These are phyloP conservation scores for Seiridium cupressi DNA, from an alignment of 2,329 filamentous ascomycete genomes.

Conservation along the genomic window DNA sequence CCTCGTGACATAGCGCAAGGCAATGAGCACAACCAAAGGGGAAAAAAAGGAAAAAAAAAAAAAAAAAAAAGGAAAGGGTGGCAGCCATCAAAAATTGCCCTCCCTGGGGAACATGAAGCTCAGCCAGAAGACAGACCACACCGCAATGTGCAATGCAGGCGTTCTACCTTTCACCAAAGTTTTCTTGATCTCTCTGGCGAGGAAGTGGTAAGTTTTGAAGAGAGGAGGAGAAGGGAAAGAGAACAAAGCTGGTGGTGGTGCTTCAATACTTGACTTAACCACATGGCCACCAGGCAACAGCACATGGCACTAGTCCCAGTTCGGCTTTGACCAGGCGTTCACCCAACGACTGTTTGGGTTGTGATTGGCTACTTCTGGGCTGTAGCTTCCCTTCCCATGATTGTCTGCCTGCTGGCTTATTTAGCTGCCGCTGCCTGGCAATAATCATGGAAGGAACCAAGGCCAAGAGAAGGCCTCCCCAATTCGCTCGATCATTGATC, in stretches of 20 bases:
- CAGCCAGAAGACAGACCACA: neutral
- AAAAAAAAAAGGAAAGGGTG: too few species aligned
- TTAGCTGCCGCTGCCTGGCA: too few species aligned
- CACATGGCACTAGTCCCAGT: neutral
- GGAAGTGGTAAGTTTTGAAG: neutral
- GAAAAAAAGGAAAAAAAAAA: too few species aligned
- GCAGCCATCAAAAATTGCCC: neutral
- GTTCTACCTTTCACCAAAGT: neutral
- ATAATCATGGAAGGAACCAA: too few species aligned
- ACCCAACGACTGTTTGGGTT: neutral
- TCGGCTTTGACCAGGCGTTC: neutral
- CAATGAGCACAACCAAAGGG: neutral
- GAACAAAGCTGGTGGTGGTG: neutral
- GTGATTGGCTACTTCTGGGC: neutral
- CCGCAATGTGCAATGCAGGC: neutral
- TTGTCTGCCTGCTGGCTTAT: too few species aligned
- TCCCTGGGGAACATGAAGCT: neutral
- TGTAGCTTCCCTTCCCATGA: neutral
- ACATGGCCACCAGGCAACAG: neutral
- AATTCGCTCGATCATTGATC: too few species aligned
- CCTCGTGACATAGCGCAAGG: neutral
- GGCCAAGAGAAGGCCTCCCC: too few species aligned
- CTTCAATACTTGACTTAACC: neutral
- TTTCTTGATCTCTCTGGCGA: neutral
- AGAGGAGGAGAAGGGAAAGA: neutral